phyloP scores from a whole-genome alignment of 2,329 filamentous ascomycete genomes.

The Arthroderma sp. region DNA sequence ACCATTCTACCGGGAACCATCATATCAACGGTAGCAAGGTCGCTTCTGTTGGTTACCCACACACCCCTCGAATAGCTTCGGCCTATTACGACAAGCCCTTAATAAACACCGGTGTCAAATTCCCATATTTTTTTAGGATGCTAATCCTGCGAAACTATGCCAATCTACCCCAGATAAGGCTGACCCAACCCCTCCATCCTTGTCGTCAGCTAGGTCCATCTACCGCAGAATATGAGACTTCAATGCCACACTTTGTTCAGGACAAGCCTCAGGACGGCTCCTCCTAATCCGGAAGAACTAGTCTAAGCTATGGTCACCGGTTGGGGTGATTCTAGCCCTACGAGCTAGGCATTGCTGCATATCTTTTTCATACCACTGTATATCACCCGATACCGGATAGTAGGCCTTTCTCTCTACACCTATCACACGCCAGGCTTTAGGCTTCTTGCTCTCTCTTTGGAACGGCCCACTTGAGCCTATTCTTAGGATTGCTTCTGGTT shows the following conservation, averaged over 20 bases:
- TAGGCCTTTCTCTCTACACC: neutral
- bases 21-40: neutral
- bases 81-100: neutral
- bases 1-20: neutral
- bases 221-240: neutral
- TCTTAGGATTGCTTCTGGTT: neutral
- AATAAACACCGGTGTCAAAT: neutral
- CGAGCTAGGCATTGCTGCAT: neutral
- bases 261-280: neutral
- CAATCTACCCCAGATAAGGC: neutral
- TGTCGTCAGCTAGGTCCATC: neutral
- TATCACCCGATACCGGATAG: neutral
- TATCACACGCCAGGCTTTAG: neutral
- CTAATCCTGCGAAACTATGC: neutral
- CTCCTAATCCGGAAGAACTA: slow-evolving; percentile 4
- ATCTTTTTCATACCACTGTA: neutral
- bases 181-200: neutral
- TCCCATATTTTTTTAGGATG: neutral
- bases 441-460: neutral
- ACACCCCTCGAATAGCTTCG: neutral
- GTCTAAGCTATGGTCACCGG: neutral
- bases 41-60: slow-evolving; percentile 1
- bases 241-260: slow-evolving; percentile 4
- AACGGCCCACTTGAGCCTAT: neutral
- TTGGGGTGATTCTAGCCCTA: neutral